Percentiles rank a stretch among this genome's conserved stretches.
Evolutionary conservation across 345 rosid genomes (phyloP).

Genomic region (Populus tremula): DNA sequence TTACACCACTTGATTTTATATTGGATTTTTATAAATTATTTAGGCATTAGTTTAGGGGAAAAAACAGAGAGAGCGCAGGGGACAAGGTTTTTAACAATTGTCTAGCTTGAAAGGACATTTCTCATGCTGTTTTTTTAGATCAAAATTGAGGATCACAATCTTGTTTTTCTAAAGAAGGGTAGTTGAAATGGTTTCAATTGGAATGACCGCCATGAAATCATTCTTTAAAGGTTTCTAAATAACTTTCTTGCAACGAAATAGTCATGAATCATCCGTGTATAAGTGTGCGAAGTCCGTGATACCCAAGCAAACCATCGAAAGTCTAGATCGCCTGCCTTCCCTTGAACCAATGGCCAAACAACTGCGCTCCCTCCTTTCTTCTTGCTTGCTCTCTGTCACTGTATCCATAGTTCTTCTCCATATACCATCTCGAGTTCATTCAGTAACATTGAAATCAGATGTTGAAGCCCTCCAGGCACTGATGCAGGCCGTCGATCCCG

Average conservation of each 20-base stretch:
- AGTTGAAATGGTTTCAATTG: not conserved
- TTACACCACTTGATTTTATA: too few relatives aligned
- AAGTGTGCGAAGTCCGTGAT: not conserved
- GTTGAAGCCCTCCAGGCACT: conserved; percentile 38
- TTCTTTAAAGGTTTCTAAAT: not conserved
- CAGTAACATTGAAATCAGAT: conserved; percentile 33
- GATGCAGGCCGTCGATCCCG: conserved; percentile 41
- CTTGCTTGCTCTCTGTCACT: not conserved
- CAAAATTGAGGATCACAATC: not conserved
- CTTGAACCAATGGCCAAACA: not conserved
- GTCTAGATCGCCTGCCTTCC: not conserved
- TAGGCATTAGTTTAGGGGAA: too few relatives aligned
- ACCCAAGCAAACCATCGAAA: not conserved
- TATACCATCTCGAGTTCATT: conserved; percentile 3
- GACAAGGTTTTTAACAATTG: not conserved
- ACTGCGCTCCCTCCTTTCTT: not conserved
- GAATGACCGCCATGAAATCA: too few relatives aligned
- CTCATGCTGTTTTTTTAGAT: not conserved
- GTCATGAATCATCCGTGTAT: not conserved
- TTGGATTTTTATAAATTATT: too few relatives aligned
- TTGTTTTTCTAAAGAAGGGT: not conserved
- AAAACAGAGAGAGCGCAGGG: too few relatives aligned
- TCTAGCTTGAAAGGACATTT: not conserved
- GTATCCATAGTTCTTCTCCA: not conserved
- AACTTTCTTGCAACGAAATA: not conserved